Percentiles rank a stretch among this genome's conserved stretches.
Evolutionary conservation across 331 rosid genomes (phyloP).

Genomic region (Acacia pycnantha): DNA sequence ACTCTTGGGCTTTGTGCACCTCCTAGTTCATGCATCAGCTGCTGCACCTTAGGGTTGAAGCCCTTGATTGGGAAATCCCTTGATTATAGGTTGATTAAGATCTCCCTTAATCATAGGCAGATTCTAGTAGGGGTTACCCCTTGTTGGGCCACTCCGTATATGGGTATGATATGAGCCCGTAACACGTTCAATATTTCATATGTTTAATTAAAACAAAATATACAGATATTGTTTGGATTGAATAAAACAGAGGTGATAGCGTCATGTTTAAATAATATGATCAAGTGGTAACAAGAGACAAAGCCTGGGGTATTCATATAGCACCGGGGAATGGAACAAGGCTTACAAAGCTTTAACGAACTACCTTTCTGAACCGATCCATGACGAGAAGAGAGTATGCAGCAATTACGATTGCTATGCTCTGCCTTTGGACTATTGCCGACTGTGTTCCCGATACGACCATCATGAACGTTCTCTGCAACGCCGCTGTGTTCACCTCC

Average conservation of each 20-base stretch:
- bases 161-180: too few relatives aligned
- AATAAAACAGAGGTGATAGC: background rate
- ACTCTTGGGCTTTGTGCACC: too few relatives aligned
- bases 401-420: conserved; percentile 18
- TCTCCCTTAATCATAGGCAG: too few relatives aligned
- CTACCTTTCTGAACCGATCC: background rate
- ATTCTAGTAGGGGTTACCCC: too few relatives aligned
- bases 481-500: conserved; percentile 39
- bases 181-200: background rate
- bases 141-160: too few relatives aligned
- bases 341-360: background rate
- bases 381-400: background rate
- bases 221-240: background rate
- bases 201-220: background rate
- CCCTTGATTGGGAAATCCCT: too few relatives aligned
- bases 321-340: background rate
- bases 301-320: background rate
- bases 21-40: too few relatives aligned
- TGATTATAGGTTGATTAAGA: too few relatives aligned
- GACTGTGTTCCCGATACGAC: conserved; percentile 43
- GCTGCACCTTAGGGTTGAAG: too few relatives aligned
- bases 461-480: conserved; percentile 53
- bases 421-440: conserved; percentile 19
- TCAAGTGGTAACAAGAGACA: background rate
- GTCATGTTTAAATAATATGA: background rate